Evolutionary conservation across 2,329 filamentous ascomycete species (phyloP).

Genomic region (Fusarium mundagurra): DNA sequence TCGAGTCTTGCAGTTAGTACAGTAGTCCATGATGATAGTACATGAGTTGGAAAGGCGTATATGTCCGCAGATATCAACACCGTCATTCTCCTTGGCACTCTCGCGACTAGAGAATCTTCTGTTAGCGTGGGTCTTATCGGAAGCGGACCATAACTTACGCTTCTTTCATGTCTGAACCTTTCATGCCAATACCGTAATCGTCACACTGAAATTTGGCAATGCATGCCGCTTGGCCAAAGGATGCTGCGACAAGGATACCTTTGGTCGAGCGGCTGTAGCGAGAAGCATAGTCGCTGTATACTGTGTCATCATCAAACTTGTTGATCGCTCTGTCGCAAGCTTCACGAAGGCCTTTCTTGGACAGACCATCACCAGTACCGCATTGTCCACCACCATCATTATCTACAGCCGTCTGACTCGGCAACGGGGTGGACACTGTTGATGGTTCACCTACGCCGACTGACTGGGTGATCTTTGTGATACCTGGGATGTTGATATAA

Average conservation of each 20-base stretch:
- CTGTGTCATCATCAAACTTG: neutral
- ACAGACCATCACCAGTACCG: neutral
- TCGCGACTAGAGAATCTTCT: neutral
- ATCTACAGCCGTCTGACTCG: neutral
- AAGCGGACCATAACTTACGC: neutral
- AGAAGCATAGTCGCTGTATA: conserved; percentile 1
- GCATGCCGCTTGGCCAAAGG: neutral
- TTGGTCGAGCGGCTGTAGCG: conserved; percentile 1
- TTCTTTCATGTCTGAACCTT: neutral
- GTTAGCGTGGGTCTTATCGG: neutral
- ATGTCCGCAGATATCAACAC: conserved; percentile 9
- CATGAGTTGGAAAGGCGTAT: conserved; percentile 13
- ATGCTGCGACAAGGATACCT: neutral
- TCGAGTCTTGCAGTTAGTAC: neutral
- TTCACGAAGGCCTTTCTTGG: neutral
- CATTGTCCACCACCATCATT: conserved; percentile 14
- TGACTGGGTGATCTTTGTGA: neutral
- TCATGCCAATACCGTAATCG: conserved; percentile 21
- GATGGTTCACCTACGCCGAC: neutral
- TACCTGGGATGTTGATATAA: neutral
- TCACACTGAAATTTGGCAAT: conserved; percentile 20
- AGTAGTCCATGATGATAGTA: conserved; percentile 14
- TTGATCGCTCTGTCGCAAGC: conserved; percentile 13
- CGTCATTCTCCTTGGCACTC: neutral
- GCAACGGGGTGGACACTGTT: conserved; percentile 1